Conservation (phyloP, 1,284 basidiomycete species). For the Golubevia pallescens region DNA sequence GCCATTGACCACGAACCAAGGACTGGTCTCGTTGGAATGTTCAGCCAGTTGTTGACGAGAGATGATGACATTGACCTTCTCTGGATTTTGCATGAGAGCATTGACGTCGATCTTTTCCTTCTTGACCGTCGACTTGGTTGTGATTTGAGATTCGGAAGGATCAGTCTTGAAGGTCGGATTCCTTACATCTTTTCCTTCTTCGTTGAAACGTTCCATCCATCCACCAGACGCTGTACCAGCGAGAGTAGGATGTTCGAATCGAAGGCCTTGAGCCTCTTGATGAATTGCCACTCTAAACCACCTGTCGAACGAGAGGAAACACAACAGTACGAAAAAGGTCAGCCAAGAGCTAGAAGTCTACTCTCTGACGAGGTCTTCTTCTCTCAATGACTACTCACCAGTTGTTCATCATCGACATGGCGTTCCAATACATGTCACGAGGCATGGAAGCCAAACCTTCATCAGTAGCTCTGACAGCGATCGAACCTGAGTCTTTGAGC, state of each 20-base stretch:
- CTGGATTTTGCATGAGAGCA: constrained; percentile 29
- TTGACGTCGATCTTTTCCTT: constrained; percentile 38
- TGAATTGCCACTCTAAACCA: constrained; percentile 73
- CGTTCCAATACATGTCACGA: constrained; percentile 69
- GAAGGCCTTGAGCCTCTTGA: constrained; percentile 65
- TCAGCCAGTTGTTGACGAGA: constrained; percentile 68
- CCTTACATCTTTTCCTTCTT: constrained; percentile 67
- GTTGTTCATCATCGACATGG: constrained; percentile 72
- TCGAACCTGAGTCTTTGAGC: constrained; percentile 65
- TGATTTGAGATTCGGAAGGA: neutral
- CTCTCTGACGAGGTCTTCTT: constrained; percentile 10
- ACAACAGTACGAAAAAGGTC: constrained; percentile 10
- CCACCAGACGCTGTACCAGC: constrained; percentile 69
- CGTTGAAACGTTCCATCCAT: constrained; percentile 73
- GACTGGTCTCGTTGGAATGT: constrained; percentile 67
- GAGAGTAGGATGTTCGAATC: constrained; percentile 73
- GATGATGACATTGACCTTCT: constrained; percentile 66
- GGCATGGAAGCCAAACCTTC: constrained; percentile 69
- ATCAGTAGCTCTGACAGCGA: constrained; percentile 72
- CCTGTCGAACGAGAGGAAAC: constrained; percentile 49
- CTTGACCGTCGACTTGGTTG: constrained; percentile 7
- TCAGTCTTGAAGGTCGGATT: constrained; percentile 66
- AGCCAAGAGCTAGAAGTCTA: constrained; percentile 5
- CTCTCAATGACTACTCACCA: no score
- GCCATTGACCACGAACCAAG: constrained; percentile 73